Conservation (phyloP, 208 protist species). For the Leishmania martiniquensis region DNA sequence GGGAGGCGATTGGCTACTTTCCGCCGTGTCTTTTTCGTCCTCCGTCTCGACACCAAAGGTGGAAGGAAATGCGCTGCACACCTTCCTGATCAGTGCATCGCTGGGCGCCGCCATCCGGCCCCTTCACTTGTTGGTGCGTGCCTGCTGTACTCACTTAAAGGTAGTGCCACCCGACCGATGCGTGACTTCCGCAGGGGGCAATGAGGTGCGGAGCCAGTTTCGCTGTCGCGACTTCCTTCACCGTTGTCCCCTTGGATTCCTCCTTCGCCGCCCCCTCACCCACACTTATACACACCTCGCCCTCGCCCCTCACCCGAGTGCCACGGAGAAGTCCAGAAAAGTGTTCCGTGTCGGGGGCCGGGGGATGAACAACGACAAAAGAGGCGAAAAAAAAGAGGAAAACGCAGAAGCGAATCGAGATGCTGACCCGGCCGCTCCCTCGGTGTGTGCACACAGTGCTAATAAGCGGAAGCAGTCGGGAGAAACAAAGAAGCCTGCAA, state of each 20-base stretch:
- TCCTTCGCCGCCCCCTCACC: background rate
- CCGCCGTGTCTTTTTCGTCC: constrained; percentile 1
- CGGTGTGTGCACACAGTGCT: background rate
- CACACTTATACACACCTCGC: background rate
- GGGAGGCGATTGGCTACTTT: constrained; percentile 8
- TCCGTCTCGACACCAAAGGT: constrained; percentile 39
- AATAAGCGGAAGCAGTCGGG: background rate
- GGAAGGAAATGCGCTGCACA: constrained; percentile 42
- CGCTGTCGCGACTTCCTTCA: background rate
- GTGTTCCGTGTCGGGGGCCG: background rate
- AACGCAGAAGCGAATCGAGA: background rate
- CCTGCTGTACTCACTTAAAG: no score
- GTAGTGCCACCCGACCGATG: background rate
- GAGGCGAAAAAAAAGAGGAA: constrained; percentile 8
- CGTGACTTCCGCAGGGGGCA: background rate
- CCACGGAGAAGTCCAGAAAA: background rate
- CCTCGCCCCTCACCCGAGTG: no score
- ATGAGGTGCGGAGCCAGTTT: background rate
- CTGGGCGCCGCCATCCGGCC: constrained; percentile 30
- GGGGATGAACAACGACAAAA: background rate
- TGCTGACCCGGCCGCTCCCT: no score
- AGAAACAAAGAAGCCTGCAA: background rate
- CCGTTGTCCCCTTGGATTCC: background rate
- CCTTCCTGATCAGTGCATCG: constrained; percentile 40
- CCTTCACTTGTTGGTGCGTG: background rate